phyloP scores from a whole-genome alignment of 2,329 filamentous ascomycete genomes.

The Fusarium armeniacum region DNA sequence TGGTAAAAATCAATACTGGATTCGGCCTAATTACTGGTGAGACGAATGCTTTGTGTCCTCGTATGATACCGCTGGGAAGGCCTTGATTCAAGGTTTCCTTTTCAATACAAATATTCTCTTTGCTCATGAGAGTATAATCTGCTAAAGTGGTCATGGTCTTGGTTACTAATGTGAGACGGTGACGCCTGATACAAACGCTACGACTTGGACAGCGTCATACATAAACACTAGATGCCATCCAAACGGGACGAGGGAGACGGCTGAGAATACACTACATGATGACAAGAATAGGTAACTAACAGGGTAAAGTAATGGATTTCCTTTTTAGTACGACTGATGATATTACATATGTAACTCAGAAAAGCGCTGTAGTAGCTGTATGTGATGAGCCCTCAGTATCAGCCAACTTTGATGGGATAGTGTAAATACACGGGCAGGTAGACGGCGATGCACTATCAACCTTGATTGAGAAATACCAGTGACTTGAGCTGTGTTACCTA shows the following conservation, averaged over 20 bases:
- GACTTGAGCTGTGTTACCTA: background rate
- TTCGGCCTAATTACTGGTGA: slow-evolving; percentile 1
- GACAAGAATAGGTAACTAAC: background rate
- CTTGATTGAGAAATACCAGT: background rate
- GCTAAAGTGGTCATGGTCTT: background rate
- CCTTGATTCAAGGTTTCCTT: background rate
- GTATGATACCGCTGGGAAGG: background rate
- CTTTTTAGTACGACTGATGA: background rate
- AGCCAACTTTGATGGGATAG: background rate
- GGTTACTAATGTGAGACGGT: background rate
- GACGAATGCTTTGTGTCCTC: background rate
- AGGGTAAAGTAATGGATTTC: background rate
- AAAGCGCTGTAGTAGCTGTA: background rate
- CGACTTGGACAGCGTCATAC: background rate
- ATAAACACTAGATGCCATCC: background rate
- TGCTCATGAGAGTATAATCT: background rate
- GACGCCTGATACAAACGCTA: background rate
- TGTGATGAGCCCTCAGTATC: background rate
- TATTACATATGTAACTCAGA: background rate
- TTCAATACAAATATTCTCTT: background rate
- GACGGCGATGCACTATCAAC: background rate
- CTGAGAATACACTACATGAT: background rate
- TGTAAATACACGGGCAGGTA: background rate
- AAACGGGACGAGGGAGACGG: background rate
- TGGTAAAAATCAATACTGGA: slow-evolving; percentile 3